phyloP scores from a whole-genome alignment of 2,329 filamentous ascomycete genomes.

The Ceratocystis diversiconidia region DNA sequence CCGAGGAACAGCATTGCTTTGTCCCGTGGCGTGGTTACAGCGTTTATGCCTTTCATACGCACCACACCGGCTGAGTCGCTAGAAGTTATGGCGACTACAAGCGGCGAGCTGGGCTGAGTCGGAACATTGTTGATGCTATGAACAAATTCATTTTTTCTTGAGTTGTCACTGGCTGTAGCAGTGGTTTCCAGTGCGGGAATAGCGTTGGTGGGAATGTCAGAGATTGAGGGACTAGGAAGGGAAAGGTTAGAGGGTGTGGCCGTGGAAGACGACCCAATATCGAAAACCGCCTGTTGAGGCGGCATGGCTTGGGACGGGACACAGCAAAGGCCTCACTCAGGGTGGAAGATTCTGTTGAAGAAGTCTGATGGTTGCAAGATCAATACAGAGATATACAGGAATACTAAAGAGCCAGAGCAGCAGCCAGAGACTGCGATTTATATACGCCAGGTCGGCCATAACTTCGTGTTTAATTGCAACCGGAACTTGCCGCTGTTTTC shows the following conservation, averaged over 20 bases:
- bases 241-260: neutral
- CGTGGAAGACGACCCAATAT: neutral
- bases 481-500: too few species aligned
- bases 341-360: too few species aligned
- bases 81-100: neutral
- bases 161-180: neutral
- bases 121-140: too few species aligned
- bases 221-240: neutral
- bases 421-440: too few species aligned
- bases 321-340: neutral
- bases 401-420: too few species aligned
- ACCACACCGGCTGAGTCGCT: constrained; percentile 37
- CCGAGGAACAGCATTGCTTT: constrained; percentile 43
- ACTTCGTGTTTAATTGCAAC: too few species aligned
- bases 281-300: neutral
- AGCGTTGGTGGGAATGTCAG: neutral
- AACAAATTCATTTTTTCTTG: neutral
- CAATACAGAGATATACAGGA: too few species aligned
- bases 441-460: too few species aligned
- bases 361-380: too few species aligned
- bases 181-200: neutral
- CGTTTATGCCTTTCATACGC: constrained; percentile 43
- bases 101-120: neutral
- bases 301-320: neutral
- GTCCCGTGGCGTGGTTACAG: constrained; percentile 37